Conservation (phyloP, 2,329 filamentous ascomycete genomes). For the Dactylellina drechsleri region DNA sequence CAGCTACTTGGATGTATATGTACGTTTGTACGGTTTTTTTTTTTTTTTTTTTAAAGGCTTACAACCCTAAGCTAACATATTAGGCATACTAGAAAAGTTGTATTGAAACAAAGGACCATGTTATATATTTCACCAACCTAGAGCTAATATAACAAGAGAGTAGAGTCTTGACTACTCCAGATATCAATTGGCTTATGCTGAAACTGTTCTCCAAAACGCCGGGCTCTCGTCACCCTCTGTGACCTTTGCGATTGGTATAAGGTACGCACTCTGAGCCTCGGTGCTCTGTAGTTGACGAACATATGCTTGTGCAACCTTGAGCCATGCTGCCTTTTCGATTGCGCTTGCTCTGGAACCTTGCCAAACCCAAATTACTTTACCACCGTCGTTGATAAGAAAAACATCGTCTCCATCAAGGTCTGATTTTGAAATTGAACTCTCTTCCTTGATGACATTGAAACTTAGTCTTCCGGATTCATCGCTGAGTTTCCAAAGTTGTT, state of each 20-base stretch:
- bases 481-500: constrained; percentile 5
- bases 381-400: constrained; percentile 3
- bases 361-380: constrained; percentile 9
- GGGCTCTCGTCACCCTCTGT: constrained; percentile 8
- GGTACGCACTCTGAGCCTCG: neutral
- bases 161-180: no score
- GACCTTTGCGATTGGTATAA: constrained; percentile 14
- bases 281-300: constrained; percentile 3
- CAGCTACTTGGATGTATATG: no score
- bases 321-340: constrained; percentile 4
- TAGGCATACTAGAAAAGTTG: no score
- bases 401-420: constrained; percentile 7
- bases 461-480: constrained; percentile 2
- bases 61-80: no score
- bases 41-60: no score
- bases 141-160: no score
- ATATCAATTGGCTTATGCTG: neutral
- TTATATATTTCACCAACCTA: no score
- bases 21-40: no score
- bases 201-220: neutral
- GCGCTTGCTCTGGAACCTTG: neutral
- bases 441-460: neutral
- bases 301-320: constrained; percentile 11
- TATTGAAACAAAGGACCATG: no score
- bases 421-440: neutral